Evolutionary conservation across 2,329 filamentous ascomycete species (phyloP).

Genomic region (Sarocladium strictum): DNA sequence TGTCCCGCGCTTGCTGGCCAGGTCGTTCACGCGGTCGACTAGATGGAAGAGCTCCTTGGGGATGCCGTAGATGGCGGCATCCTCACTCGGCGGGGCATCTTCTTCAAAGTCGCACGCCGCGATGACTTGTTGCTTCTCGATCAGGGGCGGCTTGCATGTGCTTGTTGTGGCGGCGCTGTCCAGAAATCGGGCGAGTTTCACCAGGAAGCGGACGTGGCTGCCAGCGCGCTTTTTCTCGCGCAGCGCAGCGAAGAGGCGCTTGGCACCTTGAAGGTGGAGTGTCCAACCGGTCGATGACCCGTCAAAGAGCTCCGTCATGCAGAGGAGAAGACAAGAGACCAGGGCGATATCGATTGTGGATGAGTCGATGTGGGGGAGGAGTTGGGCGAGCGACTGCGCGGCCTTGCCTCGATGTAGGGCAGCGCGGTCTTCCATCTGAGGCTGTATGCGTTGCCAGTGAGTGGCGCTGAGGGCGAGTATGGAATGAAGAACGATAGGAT

Average conservation of each 20-base stretch:
- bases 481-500: conserved; percentile 26
- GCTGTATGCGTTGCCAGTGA: conserved; percentile 28
- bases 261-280: conserved; percentile 34
- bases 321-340: conserved; percentile 32
- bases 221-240: conserved; percentile 17
- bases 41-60: conserved; percentile 29
- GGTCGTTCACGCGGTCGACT: conserved; percentile 25
- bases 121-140: conserved; percentile 21
- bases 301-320: conserved; percentile 36
- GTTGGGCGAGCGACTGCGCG: conserved; percentile 22
- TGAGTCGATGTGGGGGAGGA: conserved; percentile 27
- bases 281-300: conserved; percentile 35
- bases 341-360: conserved; percentile 29
- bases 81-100: conserved; percentile 24
- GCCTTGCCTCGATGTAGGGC: conserved; percentile 26
- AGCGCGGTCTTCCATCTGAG: conserved; percentile 22
- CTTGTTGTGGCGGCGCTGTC: conserved; percentile 27
- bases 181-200: conserved; percentile 24
- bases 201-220: conserved; percentile 31
- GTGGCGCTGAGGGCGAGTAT: conserved; percentile 29
- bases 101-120: conserved; percentile 13
- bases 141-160: conserved; percentile 27
- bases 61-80: conserved; percentile 28
- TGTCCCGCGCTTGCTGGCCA: conserved; percentile 25
- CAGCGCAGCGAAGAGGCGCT: conserved; percentile 27